Evolutionary conservation across 1,139 yeast species (phyloP), one percentile per base, ranked within the genome.

Genomic region (Suhomyces wounanorum): DNA sequence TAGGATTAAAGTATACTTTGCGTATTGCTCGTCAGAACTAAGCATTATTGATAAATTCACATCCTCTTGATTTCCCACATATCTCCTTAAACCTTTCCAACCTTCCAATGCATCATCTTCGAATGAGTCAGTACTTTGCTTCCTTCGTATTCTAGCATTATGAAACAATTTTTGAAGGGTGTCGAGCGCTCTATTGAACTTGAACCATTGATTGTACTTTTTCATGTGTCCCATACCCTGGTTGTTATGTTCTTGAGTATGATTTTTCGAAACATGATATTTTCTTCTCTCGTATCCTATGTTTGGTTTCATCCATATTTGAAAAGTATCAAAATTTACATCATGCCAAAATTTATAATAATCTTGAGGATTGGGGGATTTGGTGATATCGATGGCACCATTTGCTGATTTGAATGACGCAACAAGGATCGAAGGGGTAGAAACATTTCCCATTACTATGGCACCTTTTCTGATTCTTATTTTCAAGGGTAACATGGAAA

Each of bases 341-440:
- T 78, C 77, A 50, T 72, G 65, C 1, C 72, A 58, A 45, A 76
- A 63, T 54, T 83, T 78, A 62, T 79, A 87, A 35, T 72, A 62
- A 65, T 92, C 98, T 3, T 79, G 63, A 0, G 65, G 55, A 44
- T 77, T 76, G 1, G 74, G 73, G 0, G 95, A 66, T 10, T 70
- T 69, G 2, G 75, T 70, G 13, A 83, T 73, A 64, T 92, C 97
- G 1, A 87, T 54, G 0, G 75, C 57, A 0, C 92, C 91, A n/a
- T 68, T 70, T 1, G 84, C 85, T 2, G 75, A 62, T 8, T 78
- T 74, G 60, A 78, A 87, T 9, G 90, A 84, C 6, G 80, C 72
- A 2, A 90, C 84, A 44, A 88, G 57, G 11, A 94, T 70, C 0
- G 92, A 82, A 0, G 96, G 88, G 0, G 97, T 90, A 11, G 82